Base-by-base conservation (phyloP, 768 basidiomycete species). In the Macrocybe gigantea region DNA sequence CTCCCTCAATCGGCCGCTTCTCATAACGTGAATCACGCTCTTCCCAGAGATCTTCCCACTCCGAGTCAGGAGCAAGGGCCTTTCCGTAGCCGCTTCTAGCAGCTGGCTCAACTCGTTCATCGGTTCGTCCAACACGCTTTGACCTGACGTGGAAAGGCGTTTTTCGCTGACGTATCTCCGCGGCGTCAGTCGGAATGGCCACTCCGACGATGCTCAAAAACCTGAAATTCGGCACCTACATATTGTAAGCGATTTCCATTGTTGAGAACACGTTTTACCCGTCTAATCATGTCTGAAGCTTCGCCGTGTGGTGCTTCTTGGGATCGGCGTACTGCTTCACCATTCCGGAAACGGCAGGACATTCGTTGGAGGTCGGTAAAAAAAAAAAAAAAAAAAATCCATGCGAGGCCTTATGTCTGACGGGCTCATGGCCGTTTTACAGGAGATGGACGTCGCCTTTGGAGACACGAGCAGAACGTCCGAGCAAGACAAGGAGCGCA, bases 21-120 rank as follows among this genome's bases (percentile, higher is more conserved):
- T 45, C 12, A 48, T 56, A 7, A 55, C 51, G 29, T 49, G 53
- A 53, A 64, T 22, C 22, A 4, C 53, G 62, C 65, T 72, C 8
- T 60, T 72, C 40, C 69, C 71, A 9, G 70, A 72, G 51, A 58
- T 72, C 33, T 72, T 72, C 39, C 70, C 70, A n/a, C 49, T 72
- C 34, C 67, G 70, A 38, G 61, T 70, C 10, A 56, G 70, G 30
- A 65, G 68, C 6, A 72, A 68, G 10, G 70, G 71, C 22, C 65
- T 71, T 22, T 70, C 71, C 0, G 63, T 72, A 22, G 72, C 62
- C 6, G 67, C 71, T 4, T 73, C 71, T 10, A 54, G 62, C 0
- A 70, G 69, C 15, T 72, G 70, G 70, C 65, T 68, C 54, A 66
- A 68, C 29, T 71, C 69, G 29, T 61, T 60, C 14, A 48, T 55